These are phyloP conservation scores for Euphorbia pulcherrima DNA, from an alignment of 345 rosid species.

Conservation along the genomic window DNA sequence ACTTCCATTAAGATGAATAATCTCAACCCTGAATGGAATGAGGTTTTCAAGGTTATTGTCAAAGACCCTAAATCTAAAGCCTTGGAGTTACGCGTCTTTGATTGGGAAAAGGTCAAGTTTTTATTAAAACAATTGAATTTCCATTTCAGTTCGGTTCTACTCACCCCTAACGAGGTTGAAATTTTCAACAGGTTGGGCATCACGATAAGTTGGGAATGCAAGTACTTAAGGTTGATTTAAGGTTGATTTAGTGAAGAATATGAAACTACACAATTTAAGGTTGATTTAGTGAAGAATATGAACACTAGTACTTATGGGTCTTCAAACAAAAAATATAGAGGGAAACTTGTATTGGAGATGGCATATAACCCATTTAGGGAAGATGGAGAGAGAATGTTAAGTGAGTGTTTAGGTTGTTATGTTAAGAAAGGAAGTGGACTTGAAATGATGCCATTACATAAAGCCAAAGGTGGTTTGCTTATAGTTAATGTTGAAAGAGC, in stretches of 20 bases:
- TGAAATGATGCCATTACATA: not conserved
- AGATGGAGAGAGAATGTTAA: slow-evolving; percentile 21
- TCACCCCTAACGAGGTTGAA: not conserved
- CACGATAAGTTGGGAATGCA: slow-evolving; percentile 59
- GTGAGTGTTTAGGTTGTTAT: slow-evolving; percentile 18
- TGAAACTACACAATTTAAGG: slow-evolving; percentile 27
- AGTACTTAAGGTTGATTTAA: slow-evolving; percentile 41
- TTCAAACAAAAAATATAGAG: slow-evolving; percentile 39
- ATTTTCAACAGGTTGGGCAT: slow-evolving; percentile 35
- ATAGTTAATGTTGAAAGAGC: slow-evolving; percentile 37
- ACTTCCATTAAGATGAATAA: slow-evolving; percentile 43
- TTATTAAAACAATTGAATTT: not conserved
- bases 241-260: slow-evolving; percentile 26
- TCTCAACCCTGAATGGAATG: slow-evolving; percentile 55
- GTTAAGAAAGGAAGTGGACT: slow-evolving; percentile 8
- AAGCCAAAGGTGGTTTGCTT: slow-evolving; percentile 44
- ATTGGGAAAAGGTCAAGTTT: slow-evolving; percentile 48
- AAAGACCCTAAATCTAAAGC: slow-evolving; percentile 46
- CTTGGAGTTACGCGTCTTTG: slow-evolving; percentile 42
- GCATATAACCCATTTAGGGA: slow-evolving; percentile 42
- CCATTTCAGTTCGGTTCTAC: too few relatives aligned
- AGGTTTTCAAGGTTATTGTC: slow-evolving; percentile 42
- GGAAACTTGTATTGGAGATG: slow-evolving; percentile 40
- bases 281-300: slow-evolving; percentile 40
- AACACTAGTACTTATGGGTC: slow-evolving; percentile 35